A percentile compares a stretch with the other conserved stretches of the same genome.
These are phyloP conservation scores for Plasmodiophora brassicae DNA, from an alignment of 208 protist species.

Conservation along the genomic window DNA sequence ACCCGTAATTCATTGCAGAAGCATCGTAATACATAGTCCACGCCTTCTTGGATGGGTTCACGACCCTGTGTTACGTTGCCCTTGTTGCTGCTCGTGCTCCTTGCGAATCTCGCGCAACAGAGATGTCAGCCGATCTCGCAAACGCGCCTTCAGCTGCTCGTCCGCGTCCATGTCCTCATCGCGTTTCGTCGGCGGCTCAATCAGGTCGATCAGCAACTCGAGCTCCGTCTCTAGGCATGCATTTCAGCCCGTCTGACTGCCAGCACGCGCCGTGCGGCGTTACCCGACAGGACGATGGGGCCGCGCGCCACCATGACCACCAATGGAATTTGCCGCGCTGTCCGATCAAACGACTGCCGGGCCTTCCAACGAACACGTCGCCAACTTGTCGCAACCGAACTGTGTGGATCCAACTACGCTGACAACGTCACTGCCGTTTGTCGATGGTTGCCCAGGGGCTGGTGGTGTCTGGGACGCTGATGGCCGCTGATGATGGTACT, in stretches of 20 bases:
- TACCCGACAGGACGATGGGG: constrained; percentile 1
- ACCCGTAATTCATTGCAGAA: not conserved
- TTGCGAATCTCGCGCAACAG: not conserved
- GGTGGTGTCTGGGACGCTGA: too few relatives aligned
- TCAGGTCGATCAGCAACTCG: not conserved
- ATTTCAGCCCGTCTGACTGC: too few relatives aligned
- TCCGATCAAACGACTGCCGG: too few relatives aligned
- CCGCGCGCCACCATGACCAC: not conserved
- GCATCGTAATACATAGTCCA: not conserved
- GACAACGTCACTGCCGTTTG: too few relatives aligned
- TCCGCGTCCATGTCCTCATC: not conserved
- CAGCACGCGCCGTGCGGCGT: too few relatives aligned
- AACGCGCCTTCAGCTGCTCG: not conserved
- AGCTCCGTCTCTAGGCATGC: constrained; percentile 13
- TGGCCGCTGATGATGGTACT: too few relatives aligned
- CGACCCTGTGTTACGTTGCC: not conserved
- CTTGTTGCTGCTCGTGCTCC: not conserved
- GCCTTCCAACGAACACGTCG: too few relatives aligned
- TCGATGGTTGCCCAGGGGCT: too few relatives aligned
- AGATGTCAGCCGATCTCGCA: not conserved
- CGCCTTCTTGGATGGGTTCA: not conserved
- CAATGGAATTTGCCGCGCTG: too few relatives aligned
- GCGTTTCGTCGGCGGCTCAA: not conserved
- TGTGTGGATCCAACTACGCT: too few relatives aligned
- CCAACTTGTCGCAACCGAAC: too few relatives aligned